A percentile compares a stretch with the other conserved stretches of the same genome.
Conservation (phyloP, 1,284 basidiomycete species). For the Sporisorium reilianum region DNA sequence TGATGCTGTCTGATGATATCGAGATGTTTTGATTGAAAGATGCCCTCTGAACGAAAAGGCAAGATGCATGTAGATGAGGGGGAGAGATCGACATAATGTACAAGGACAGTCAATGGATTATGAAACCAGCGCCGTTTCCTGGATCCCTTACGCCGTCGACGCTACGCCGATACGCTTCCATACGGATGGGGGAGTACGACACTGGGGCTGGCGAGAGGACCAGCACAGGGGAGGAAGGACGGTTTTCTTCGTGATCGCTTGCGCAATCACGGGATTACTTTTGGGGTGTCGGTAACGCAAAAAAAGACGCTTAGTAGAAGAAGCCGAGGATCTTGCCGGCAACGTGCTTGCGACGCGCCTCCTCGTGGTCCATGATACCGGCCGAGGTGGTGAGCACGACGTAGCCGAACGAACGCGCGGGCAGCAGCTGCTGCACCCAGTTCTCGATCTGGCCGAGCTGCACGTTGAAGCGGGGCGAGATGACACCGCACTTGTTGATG, state of each 20-base stretch:
- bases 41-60: conserved; percentile 3
- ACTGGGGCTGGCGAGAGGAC: conserved; percentile 12
- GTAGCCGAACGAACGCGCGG: conserved; percentile 87
- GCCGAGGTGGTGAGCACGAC: conserved; percentile 98
- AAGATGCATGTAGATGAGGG: conserved; percentile 9
- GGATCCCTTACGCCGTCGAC: conserved; percentile 31
- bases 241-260: conserved; percentile 21
- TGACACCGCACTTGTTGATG: conserved; percentile 96
- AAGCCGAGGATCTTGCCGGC: conserved; percentile 79
- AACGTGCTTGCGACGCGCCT: conserved; percentile 98
- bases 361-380: conserved; percentile 99
- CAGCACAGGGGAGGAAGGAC: conserved; percentile 15
- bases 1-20: conserved; percentile 2
- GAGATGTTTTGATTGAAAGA: conserved; percentile 5
- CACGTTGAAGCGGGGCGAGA: conserved; percentile 98
- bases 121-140: conserved; percentile 39
- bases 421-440: conserved; percentile 74
- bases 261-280: conserved; percentile 25
- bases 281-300: too few relatives aligned
- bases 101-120: conserved; percentile 21
- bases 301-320: conserved; percentile 66
- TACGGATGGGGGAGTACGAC: conserved; percentile 42
- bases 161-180: conserved; percentile 8
- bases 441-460: conserved; percentile 90
- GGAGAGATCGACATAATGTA: conserved; percentile 30